Evolutionary conservation across 1,284 basidiomycete species (phyloP), one percentile per base, ranked within the genome.

Genomic region (Stygiomarasmius scandens): DNA sequence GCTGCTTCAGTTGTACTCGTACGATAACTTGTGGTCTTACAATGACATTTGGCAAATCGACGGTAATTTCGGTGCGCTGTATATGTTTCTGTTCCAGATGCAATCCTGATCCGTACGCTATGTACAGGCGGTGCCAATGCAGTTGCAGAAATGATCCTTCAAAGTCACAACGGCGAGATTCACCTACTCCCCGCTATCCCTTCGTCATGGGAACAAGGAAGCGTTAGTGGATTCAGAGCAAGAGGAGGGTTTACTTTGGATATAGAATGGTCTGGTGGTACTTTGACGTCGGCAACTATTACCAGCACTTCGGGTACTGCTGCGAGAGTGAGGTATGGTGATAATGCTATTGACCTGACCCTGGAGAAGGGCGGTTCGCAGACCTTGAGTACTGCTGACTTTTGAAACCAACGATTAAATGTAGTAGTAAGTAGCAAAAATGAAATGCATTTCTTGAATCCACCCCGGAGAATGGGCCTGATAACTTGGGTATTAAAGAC

Each of bases 131-230:
- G 58, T 27, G 50, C 53, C n/a, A 59, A 51, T 49, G 58, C 62
- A 2, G 56, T 65, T 3, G 57, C 60, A 19, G 63, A 65, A 51
- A 55, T 63, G 36, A 58, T 65, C 16, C 49, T 65, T 25, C 63
- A 65, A 52, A 61, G 60, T 16, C 63, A 65, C 14, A 59, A 61
- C 29, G 63, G 58, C 4, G 63, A 62, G 47, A 61, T 65, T n/a
- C 63, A 65, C 49, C 52, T 63, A 6, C 49, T 65, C 4, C 62
- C 62, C 2, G 63, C 63, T 27, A 52, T 65, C 11, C 63, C 63
- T 12, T 12, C 47, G 8, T 58, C 61, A 23, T 58, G 59, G 44
- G n/a, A 19, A 2, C 34, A 54, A 41, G 62, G 63, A 3, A 52
- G 50, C 2, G 59, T 62, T 19, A 62, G 24, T 19, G 63, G 63